Base-by-base conservation (phyloP, 345 rosid genomes). In the Linum usitatissimum region DNA sequence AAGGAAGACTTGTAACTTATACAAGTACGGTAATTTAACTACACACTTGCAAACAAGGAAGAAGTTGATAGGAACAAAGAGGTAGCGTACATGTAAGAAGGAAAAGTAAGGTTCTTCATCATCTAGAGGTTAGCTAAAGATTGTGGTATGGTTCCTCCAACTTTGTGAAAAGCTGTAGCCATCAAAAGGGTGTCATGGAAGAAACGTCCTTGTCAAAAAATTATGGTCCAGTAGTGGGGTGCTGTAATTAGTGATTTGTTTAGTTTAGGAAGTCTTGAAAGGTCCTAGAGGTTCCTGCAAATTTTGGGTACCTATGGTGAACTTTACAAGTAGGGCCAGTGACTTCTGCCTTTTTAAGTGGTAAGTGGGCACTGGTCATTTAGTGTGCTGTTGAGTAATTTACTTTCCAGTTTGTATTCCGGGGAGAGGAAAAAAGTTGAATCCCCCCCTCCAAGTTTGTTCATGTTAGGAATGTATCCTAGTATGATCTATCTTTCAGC, bases 381-480 rank as follows among this genome's bases (percentile, higher is more conserved):
- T 56, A 49, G 69, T 13, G 60, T 54, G 64, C 51, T 67, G 54
- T 69, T 67, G 67, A 64, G 80, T 71, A 81, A 60, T 66, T 63
- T 73, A 28, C 61, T 67, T 73, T 18, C 34, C 23, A 23, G 40
- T 63, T 36, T 60, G 62, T 60, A 23, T 57, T 49, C 62, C 39
- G 55, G 70, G 73, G 73, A 59, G 51, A 45, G 0, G 51, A 34
- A 7, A 64, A 63, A 54, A 45, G 48, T 51, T 59, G 20, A 69
- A 54, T 58, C 62, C 79, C 73, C 69, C 18, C 13, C 36, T 65
- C 13, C 66, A 67, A 45, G 51, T 12, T 45, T 10, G 75, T 75
- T 75, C 84, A 69, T 75, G 75, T 61, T 78, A 71, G 88, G 85
- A 81, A 80, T 28, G 81, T 81, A 74, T 80, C 80, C 81, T 70